Percentiles rank a stretch among this genome's conserved stretches.
These are phyloP conservation scores for Dactylellina cionopaga DNA, from an alignment of 2,329 filamentous ascomycete genomes.

Conservation along the genomic window DNA sequence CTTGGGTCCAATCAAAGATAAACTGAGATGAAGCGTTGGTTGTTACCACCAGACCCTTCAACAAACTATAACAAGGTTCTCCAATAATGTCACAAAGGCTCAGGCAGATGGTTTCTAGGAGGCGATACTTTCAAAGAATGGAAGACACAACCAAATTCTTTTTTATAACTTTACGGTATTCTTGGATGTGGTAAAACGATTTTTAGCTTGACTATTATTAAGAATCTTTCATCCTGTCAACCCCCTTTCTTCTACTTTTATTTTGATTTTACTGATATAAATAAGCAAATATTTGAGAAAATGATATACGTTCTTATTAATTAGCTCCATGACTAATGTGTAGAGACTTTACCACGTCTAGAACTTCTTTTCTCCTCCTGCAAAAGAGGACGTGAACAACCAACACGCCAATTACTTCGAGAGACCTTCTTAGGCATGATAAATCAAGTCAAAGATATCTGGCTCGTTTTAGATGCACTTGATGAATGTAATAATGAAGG, in stretches of 20 bases:
- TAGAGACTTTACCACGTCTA: slow-evolving; percentile 52
- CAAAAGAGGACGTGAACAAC: too few relatives aligned
- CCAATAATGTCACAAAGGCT: slow-evolving; percentile 58
- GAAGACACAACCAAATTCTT: slow-evolving; percentile 57
- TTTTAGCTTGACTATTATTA: slow-evolving; percentile 60
- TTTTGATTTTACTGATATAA: slow-evolving; percentile 61
- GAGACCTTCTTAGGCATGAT: too few relatives aligned
- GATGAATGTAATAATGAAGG: slow-evolving; percentile 54
- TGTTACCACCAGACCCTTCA: slow-evolving; percentile 60
- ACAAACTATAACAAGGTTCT: slow-evolving; percentile 59
- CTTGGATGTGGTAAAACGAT: slow-evolving; percentile 63
- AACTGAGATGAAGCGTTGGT: slow-evolving; percentile 58
- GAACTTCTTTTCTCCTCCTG: slow-evolving; percentile 55
- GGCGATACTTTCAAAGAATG: slow-evolving; percentile 57
- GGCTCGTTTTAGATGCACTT: too few relatives aligned
- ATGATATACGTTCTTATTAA: slow-evolving; percentile 60
- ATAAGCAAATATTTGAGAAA: slow-evolving; percentile 59
- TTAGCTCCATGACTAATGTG: slow-evolving; percentile 58
- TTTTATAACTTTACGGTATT: slow-evolving; percentile 61
- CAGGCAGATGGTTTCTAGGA: slow-evolving; percentile 60
- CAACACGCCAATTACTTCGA: too few relatives aligned
- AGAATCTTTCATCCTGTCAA: slow-evolving; percentile 53
- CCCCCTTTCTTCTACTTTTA: slow-evolving; percentile 58
- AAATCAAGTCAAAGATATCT: too few relatives aligned
- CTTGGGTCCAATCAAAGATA: background rate